Base-by-base conservation (phyloP, 2,329 filamentous ascomycete species). In the Diaporthe sp. region DNA sequence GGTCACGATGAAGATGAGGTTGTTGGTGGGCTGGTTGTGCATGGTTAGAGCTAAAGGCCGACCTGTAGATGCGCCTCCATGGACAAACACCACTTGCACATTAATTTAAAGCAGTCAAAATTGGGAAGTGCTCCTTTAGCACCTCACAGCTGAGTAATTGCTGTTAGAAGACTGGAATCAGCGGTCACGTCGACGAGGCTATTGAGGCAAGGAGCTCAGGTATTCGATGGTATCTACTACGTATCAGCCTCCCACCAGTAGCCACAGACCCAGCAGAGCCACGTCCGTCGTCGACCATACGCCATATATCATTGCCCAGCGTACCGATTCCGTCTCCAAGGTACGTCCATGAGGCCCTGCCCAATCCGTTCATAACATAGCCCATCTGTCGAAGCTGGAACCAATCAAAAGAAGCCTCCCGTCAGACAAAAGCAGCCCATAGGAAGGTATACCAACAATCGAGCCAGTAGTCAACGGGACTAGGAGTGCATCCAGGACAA, bases 151-250 rank as follows among this genome's bases (percentile, higher is more conserved):
- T 31, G 31, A 31, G 31, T 31, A 6, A 31, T 31, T 31, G 31
- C 31, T 31, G 31, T 31, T 31, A 31, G 31, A 31, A 31, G 31
- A 31, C 31, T 31, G 31, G 31, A 31, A 31, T 31, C 31, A 6
- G 31, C 31, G 22, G 17, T 55, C 47, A 70, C 34, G 34, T 15
- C n/a, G 34, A 55, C 15, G 34, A 39, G 8, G 31, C 9, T 39
- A 53, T 22, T 4, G n/a, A 39, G 31, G 47, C 17, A 53, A 72
- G 53, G n/a, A 28, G 71, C 71, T 72, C 57, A 55, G 47, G 37
- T 44, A 65, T 34, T 61, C 12, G 17, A 47, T 65, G 58, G 47
- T 73, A 49, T 61, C 47, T 73, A 47, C 71, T 25, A 55, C 49
- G 58, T 73, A 39, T 55, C 42, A 15, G 39, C 37, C 49, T 34